phyloP scores from a whole-genome alignment of 1,284 basidiomycete genomes.

The Cystobasidium slooffiae region DNA sequence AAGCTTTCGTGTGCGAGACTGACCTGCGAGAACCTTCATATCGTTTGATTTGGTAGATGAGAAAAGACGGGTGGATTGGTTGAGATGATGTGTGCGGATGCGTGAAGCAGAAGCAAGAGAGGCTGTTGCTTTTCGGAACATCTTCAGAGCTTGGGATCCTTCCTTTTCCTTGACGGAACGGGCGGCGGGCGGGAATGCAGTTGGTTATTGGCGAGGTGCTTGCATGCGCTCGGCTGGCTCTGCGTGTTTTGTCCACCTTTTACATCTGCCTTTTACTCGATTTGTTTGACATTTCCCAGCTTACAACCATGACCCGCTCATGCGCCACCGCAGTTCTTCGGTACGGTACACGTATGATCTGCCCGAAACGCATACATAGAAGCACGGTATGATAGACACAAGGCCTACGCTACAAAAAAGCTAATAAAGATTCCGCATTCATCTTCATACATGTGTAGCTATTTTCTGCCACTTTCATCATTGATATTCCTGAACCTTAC shows the following conservation, averaged over 20 bases:
- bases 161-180: neutral
- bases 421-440: neutral
- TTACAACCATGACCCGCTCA: too few species aligned
- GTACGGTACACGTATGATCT: too few species aligned
- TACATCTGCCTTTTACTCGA: too few species aligned
- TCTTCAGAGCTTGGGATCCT: neutral
- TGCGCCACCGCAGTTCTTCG: too few species aligned
- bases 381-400: too few species aligned
- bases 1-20: neutral
- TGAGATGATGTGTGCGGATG: neutral
- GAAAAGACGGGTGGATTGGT: neutral
- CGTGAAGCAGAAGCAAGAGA: constrained; percentile 15
- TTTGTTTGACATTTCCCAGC: too few species aligned
- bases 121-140: constrained; percentile 18
- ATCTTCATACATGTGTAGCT: neutral
- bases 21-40: constrained; percentile 41
- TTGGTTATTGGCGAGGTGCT: neutral
- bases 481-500: too few species aligned
- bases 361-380: too few species aligned
- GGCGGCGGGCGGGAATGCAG: constrained; percentile 3
- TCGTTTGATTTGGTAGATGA: constrained; percentile 16
- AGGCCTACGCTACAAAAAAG: too few species aligned
- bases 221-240: constrained; percentile 6
- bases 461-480: neutral
- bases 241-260: neutral